A percentile compares a stretch with the other conserved stretches of the same genome.
These are phyloP conservation scores for Fusarium newnesense DNA, from an alignment of 2,329 filamentous ascomycete genomes.

Conservation along the genomic window DNA sequence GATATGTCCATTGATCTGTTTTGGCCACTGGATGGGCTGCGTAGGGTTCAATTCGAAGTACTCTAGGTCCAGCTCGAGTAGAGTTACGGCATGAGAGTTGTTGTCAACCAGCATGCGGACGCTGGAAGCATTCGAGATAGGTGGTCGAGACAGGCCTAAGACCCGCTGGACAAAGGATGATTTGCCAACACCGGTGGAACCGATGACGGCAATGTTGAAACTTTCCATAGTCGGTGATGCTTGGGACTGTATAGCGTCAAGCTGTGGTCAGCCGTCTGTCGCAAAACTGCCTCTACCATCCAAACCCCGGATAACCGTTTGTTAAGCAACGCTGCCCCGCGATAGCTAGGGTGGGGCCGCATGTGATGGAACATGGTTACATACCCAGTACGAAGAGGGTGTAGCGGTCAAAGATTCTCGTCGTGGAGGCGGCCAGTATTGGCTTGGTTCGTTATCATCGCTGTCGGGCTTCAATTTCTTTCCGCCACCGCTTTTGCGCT, in stretches of 20 bases:
- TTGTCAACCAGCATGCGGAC: slow-evolving; percentile 69
- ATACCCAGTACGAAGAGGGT: slow-evolving; percentile 52
- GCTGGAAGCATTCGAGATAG: slow-evolving; percentile 65
- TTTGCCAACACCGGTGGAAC: slow-evolving; percentile 73
- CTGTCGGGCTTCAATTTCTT: slow-evolving; percentile 34
- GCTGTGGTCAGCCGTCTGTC: slow-evolving; percentile 42
- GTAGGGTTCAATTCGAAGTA: slow-evolving; percentile 68
- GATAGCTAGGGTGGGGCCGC: slow-evolving; percentile 31
- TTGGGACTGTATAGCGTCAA: slow-evolving; percentile 45
- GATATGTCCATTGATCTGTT: slow-evolving; percentile 74
- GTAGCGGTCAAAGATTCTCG: slow-evolving; percentile 60
- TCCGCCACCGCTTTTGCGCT: slow-evolving; percentile 28
- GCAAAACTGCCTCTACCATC: slow-evolving; percentile 20
- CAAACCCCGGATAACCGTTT: background rate
- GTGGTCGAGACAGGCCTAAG: slow-evolving; percentile 63
- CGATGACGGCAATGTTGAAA: slow-evolving; percentile 74
- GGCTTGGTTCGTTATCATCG: slow-evolving; percentile 43
- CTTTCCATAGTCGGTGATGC: slow-evolving; percentile 61
- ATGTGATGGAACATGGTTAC: slow-evolving; percentile 42
- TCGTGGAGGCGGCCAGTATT: slow-evolving; percentile 57
- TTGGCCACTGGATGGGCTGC: slow-evolving; percentile 72
- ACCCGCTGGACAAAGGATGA: slow-evolving; percentile 74
- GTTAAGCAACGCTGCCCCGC: slow-evolving; percentile 38
- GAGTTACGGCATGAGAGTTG: slow-evolving; percentile 65
- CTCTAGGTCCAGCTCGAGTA: slow-evolving; percentile 74